Evolutionary conservation across 2,329 filamentous ascomycete species (phyloP).

Genomic region (Fusarium praegraminearum): DNA sequence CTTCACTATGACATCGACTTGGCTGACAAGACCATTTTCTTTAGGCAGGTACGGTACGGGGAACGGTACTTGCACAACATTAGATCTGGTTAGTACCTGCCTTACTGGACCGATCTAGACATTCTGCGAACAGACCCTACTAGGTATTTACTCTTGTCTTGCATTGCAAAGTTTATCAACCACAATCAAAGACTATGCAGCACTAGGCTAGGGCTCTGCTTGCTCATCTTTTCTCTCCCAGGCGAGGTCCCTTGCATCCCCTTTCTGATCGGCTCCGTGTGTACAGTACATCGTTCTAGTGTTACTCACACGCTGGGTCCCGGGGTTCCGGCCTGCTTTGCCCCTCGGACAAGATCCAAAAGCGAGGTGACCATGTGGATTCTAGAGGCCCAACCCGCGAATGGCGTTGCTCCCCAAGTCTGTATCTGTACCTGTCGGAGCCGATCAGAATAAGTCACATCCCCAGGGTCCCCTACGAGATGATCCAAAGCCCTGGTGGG

Average conservation of each 20-base stretch:
- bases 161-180: background rate
- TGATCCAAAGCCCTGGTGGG: constrained; percentile 17
- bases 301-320: background rate
- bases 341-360: constrained; percentile 10
- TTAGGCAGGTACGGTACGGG: background rate
- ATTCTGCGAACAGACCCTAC: background rate
- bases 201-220: constrained; percentile 1
- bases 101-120: background rate
- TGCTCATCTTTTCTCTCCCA: constrained; percentile 5
- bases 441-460: constrained; percentile 3
- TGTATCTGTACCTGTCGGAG: background rate
- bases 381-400: constrained; percentile 11
- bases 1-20: background rate
- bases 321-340: background rate
- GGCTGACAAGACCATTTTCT: background rate
- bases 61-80: background rate
- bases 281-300: background rate
- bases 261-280: background rate
- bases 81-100: background rate
- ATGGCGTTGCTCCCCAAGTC: constrained; percentile 27
- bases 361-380: constrained; percentile 12
- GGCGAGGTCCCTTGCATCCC: constrained; percentile 2
- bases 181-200: background rate
- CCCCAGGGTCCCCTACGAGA: background rate
- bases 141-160: constrained; percentile 6